These are phyloP conservation scores for Auricularia heimuer DNA, from an alignment of 768 basidiomycete genomes.

Conservation along the genomic window DNA sequence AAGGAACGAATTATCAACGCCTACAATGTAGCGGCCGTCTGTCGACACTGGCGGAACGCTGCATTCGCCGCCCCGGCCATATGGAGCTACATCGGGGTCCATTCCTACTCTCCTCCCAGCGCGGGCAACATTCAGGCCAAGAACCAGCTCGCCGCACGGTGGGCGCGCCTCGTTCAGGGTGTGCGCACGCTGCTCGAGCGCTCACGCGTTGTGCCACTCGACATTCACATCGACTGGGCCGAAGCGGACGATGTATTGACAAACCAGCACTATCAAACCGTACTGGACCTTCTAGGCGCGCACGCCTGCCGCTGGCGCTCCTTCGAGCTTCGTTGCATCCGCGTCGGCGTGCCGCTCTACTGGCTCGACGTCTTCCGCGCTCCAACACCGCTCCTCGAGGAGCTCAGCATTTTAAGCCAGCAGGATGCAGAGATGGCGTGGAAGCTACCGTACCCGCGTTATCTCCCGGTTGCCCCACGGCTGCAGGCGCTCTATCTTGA, in stretches of 20 bases:
- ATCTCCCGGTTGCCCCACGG: neutral
- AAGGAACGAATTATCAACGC: neutral
- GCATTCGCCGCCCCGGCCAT: neutral
- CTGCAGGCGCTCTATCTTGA: neutral
- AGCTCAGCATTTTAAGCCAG: neutral
- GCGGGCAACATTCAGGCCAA: neutral
- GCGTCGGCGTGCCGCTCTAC: neutral
- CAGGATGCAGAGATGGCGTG: neutral
- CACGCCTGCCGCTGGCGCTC: neutral
- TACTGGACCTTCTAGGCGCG: neutral
- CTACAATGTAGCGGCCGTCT: neutral
- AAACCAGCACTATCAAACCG: neutral
- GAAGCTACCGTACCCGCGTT: neutral
- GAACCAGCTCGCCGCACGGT: neutral
- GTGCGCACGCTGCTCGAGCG: neutral
- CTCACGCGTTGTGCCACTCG: neutral
- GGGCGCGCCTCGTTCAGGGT: neutral
- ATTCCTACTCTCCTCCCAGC: neutral
- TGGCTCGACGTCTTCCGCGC: constrained; percentile 2
- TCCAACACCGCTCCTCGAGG: neutral
- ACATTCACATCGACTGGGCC: neutral
- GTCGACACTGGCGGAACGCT: neutral
- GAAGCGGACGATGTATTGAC: neutral
- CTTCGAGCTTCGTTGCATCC: neutral
- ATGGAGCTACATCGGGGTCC: neutral